Evolutionary conservation across 495 filamentous ascomycete species (phyloP), one percentile per base, ranked within the genome.

Genomic region (Diplogelasinospora grovesii): DNA sequence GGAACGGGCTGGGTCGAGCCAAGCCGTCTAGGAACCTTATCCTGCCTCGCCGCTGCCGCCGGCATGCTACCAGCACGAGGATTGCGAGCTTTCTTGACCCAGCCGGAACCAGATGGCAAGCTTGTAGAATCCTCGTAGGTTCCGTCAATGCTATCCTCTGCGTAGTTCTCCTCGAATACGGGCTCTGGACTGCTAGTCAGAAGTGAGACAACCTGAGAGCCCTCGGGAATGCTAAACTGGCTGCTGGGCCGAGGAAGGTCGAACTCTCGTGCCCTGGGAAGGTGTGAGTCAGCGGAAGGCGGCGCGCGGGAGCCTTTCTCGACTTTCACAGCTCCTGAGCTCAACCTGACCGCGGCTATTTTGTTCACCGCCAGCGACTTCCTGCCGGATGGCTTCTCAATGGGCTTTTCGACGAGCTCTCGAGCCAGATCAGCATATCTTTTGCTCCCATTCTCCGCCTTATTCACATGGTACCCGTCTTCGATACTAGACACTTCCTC

Each of bases 81-180:
- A 23, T 16, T 14, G 4, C 27, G 35, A 15, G 46, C 53, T 45
- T 65, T 66, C 36, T 50, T 54, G 24, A 60, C 61, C 67, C 58
- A 70, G 10, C 61, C 66, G 6, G 53, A 48, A 1, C 60, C 66
- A 10, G 33, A 47, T 6, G 59, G 64, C 41, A 67, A 9, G 29
- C 26, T 14, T n/a, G n/a, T n/a, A 6, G 43, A 18, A 7, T 56
- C 49, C 22, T 48, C 25, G 38, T 68, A 68, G 0, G 57, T 66
- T 19, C 51, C 56, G 34, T 68, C 66, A 21, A 64, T 46, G n/a
- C 55, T 56, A 5, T 69, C 66, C 4, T 69, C 67, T 4, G 65
- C 63, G 39, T 69, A 68, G 31, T 68, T 21, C 23, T 71, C 67
- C 6, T 38, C 47, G 11, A 56, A 43, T 20, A 42, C 57, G 1